Conservation (phyloP, 768 basidiomycete species). For the Neoboletus brunneissimus region DNA sequence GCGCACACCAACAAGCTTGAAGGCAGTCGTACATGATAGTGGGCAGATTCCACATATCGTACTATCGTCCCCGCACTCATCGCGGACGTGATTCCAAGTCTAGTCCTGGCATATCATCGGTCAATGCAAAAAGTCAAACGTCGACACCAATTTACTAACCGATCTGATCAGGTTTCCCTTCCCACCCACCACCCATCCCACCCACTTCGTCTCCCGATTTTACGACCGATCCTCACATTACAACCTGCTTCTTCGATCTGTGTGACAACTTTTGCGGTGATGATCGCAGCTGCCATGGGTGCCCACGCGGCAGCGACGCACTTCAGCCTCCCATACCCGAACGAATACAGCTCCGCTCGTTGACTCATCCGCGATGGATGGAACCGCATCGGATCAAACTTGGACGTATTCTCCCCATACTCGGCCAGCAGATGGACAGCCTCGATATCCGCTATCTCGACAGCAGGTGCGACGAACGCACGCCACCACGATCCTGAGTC, state of each 20-base stretch:
- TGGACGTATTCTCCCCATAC: slow-evolving; percentile 34
- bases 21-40: neutral
- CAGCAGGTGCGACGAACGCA: neutral
- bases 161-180: neutral
- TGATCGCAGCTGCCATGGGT: slow-evolving; percentile 50
- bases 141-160: neutral
- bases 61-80: neutral
- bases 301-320: slow-evolving; percentile 53
- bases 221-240: slow-evolving; percentile 11
- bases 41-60: neutral
- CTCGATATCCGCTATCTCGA: slow-evolving; percentile 27
- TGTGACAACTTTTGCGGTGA: slow-evolving; percentile 42
- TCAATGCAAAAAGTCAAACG: neutral
- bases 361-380: slow-evolving; percentile 28
- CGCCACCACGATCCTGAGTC: slow-evolving; percentile 14
- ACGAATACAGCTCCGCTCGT: slow-evolving; percentile 36
- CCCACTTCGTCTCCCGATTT: slow-evolving; percentile 43
- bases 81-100: neutral
- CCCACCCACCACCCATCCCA: slow-evolving; percentile 45
- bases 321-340: slow-evolving; percentile 41
- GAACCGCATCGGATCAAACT: slow-evolving; percentile 45
- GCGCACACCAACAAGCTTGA: too few species aligned
- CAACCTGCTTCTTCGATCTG: slow-evolving; percentile 27
- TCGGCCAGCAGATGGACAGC: slow-evolving; percentile 15
- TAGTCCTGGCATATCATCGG: neutral